These are phyloP conservation scores for Phytophthora constricta DNA, from an alignment of 352 stramenopile genomes.

Conservation along the genomic window DNA sequence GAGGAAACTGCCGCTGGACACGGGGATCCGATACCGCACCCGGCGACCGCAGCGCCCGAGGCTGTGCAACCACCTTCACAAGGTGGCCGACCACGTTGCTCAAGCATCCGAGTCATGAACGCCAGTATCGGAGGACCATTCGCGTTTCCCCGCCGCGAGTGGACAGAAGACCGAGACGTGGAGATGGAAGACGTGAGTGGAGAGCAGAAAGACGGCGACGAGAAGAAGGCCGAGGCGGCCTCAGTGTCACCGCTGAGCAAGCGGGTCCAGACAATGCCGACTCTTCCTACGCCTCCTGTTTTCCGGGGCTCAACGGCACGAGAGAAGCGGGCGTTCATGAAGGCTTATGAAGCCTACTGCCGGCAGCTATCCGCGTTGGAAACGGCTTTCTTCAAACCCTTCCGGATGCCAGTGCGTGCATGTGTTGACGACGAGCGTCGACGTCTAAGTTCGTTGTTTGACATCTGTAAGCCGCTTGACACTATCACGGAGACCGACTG, in stretches of 20 bases:
- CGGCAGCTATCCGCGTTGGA: neutral
- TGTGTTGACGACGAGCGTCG: conserved; percentile 1
- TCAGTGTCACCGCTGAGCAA: neutral
- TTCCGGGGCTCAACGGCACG: neutral
- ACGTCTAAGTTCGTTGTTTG: neutral
- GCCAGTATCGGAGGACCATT: neutral
- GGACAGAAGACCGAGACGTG: neutral
- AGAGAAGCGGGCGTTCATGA: conserved; percentile 1
- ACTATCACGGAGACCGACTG: neutral
- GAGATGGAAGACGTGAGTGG: neutral
- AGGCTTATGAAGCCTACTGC: neutral
- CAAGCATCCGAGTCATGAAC: neutral
- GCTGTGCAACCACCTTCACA: neutral
- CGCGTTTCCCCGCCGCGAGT: neutral
- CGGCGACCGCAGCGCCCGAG: no score
- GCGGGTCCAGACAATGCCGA: neutral
- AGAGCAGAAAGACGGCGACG: neutral
- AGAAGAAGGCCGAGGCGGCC: neutral
- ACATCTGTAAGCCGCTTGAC: conserved; percentile 1
- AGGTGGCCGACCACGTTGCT: no score
- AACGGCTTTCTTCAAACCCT: neutral
- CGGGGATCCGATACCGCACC: no score
- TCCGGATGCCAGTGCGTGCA: neutral
- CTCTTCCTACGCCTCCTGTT: neutral
- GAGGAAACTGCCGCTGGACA: no score